A percentile compares a stretch with the other conserved stretches of the same genome.
phyloP scores from a whole-genome alignment of 371 early-diverging fungal genomes.

The Circinella minor region DNA sequence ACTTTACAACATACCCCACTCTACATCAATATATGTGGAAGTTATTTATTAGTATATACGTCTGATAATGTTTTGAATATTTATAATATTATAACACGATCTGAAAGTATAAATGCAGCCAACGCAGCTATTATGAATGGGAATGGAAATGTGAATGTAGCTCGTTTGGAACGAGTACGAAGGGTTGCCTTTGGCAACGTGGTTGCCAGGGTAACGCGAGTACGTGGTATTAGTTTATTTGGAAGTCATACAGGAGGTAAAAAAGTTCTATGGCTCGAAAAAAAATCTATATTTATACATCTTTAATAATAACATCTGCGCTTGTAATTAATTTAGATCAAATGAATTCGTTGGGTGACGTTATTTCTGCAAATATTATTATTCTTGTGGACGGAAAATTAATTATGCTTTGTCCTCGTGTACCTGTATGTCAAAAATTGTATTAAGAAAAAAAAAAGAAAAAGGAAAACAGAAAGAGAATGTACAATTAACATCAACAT shows the following conservation, averaged over 20 bases:
- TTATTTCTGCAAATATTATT: conserved; percentile 48
- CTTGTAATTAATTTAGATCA: conserved; percentile 29
- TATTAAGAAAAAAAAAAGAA: not conserved
- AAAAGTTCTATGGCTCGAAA: not conserved
- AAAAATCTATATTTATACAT: no score
- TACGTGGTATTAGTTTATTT: conserved; percentile 62
- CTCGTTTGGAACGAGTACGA: conserved; percentile 58
- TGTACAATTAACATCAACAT: no score
- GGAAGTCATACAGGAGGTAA: conserved; percentile 42
- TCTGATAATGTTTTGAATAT: conserved; percentile 69
- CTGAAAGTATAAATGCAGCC: conserved; percentile 10
- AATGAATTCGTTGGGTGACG: conserved; percentile 34
- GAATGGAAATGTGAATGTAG: conserved; percentile 17
- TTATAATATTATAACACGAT: conserved; percentile 30
- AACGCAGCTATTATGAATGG: conserved; percentile 14
- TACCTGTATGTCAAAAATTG: conserved; percentile 23
- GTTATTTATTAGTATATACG: conserved; percentile 69
- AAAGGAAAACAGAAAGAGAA: no score
- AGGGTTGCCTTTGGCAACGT: conserved; percentile 74
- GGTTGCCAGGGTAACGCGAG: conserved; percentile 55
- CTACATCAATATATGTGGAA: conserved; percentile 62
- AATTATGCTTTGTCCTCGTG: conserved; percentile 47
- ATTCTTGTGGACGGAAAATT: conserved; percentile 57
- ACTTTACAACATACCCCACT: conserved; percentile 45
- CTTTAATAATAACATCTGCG: not conserved